Percentiles rank a stretch among this genome's conserved stretches.
Evolutionary conservation across 805 yeast genomes (phyloP).

Genomic region (Tetrapisispora iriomotensis): DNA sequence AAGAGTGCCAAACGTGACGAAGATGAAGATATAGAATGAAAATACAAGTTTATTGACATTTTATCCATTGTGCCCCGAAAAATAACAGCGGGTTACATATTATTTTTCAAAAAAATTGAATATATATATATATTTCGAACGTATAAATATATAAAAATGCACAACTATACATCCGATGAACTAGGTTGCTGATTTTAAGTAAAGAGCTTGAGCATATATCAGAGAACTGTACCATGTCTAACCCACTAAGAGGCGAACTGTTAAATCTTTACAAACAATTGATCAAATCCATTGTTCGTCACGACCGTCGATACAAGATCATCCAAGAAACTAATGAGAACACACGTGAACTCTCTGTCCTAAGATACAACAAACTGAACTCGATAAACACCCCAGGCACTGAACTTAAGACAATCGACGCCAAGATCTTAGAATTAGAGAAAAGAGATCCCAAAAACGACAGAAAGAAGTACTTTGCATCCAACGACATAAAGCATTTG

Average conservation of each 20-base stretch:
- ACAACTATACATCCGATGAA: too few relatives aligned
- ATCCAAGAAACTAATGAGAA: constrained; percentile 13
- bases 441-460: constrained; percentile 7
- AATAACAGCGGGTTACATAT: too few relatives aligned
- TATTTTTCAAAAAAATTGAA: too few relatives aligned
- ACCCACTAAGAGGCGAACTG: neutral
- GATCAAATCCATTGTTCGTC: constrained; percentile 16
- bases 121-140: too few relatives aligned
- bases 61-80: too few relatives aligned
- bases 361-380: constrained; percentile 17
- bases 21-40: neutral
- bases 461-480: constrained; percentile 10
- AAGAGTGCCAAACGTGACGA: constrained; percentile 13
- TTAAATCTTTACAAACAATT: constrained; percentile 13
- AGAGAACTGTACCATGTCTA: neutral
- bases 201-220: too few relatives aligned
- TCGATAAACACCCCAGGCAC: constrained; percentile 2
- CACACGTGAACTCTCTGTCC: constrained; percentile 16
- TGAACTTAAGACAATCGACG: constrained; percentile 8
- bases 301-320: constrained; percentile 14
- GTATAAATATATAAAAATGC: too few relatives aligned
- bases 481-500: constrained; percentile 9
- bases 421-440: constrained; percentile 11
- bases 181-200: too few relatives aligned
- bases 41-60: too few relatives aligned